A percentile compares a stretch with the other conserved stretches of the same genome.
Evolutionary conservation across 2,329 filamentous ascomycete species (phyloP).

Genomic region (Lasiodiplodia theobromae): DNA sequence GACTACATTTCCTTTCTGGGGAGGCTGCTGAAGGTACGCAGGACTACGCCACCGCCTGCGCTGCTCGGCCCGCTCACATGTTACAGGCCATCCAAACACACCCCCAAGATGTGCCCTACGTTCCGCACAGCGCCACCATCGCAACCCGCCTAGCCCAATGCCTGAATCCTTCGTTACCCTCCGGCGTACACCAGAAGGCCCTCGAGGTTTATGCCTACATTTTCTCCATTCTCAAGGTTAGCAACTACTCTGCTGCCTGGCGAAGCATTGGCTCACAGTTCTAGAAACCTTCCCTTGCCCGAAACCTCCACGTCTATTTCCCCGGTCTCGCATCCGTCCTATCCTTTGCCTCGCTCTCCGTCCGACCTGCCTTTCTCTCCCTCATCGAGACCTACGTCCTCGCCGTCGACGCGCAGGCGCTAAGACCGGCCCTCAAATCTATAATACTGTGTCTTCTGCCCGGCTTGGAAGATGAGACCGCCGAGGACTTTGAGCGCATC

Average conservation of each 20-base stretch:
- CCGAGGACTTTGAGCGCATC: constrained; percentile 94
- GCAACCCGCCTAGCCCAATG: constrained; percentile 95
- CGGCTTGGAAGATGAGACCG: constrained; percentile 92
- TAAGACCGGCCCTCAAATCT: constrained; percentile 89
- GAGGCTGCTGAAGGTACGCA: constrained; percentile 79
- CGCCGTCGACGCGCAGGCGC: constrained; percentile 69
- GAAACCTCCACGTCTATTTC: constrained; percentile 85
- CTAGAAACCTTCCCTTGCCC: constrained; percentile 72
- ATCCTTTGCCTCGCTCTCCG: constrained; percentile 92
- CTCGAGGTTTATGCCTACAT: constrained; percentile 92
- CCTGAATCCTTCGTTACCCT: constrained; percentile 89
- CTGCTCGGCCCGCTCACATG: constrained; percentile 16
- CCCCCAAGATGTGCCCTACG: constrained; percentile 71
- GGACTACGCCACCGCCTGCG: constrained; percentile 12
- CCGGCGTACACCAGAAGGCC: constrained; percentile 96
- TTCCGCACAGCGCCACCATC: constrained; percentile 83
- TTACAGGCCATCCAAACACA: constrained; percentile 84
- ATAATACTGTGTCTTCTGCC: constrained; percentile 89
- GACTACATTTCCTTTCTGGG: constrained; percentile 98
- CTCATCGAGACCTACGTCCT: constrained; percentile 84
- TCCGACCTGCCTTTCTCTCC: constrained; percentile 83
- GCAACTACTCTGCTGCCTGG: constrained; percentile 66
- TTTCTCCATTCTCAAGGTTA: constrained; percentile 76
- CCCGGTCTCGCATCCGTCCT: constrained; percentile 88
- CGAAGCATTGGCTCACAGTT: constrained; percentile 39